phyloP scores from a whole-genome alignment of 495 filamentous ascomycete genomes.

The Halenospora varia region DNA sequence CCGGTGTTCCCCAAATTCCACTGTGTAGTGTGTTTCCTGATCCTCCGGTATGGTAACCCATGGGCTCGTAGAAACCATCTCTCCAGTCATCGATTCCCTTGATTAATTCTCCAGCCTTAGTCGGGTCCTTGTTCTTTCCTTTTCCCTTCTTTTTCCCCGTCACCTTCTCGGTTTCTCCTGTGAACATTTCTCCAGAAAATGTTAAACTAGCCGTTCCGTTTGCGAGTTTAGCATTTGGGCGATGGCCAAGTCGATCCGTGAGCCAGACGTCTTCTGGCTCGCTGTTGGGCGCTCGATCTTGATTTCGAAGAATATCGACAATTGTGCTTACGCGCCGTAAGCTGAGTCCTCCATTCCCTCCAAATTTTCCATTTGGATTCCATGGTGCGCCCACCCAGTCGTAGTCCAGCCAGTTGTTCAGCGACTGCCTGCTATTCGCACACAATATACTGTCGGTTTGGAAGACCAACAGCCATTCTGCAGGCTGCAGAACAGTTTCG shows the following conservation, averaged over 20 bases:
- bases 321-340: conserved; percentile 43
- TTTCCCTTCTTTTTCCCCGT: conserved; percentile 15
- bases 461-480: conserved; percentile 43
- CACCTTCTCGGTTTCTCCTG: conserved; percentile 23
- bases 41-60: conserved; percentile 50
- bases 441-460: conserved; percentile 49
- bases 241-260: conserved; percentile 38
- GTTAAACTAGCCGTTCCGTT: conserved; percentile 37
- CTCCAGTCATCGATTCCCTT: conserved; percentile 39
- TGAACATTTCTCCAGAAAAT: conserved; percentile 42
- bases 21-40: conserved; percentile 33
- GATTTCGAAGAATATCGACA: conserved; percentile 39
- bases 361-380: conserved; percentile 35
- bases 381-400: conserved; percentile 52
- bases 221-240: conserved; percentile 37
- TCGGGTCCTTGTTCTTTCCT: conserved; percentile 16
- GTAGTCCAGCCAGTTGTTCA: conserved; percentile 42
- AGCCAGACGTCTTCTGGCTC: conserved; percentile 49
- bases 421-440: conserved; percentile 37
- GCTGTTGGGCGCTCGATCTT: conserved; percentile 30
- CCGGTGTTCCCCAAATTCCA: conserved; percentile 37
- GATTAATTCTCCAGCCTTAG: conserved; percentile 28
- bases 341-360: conserved; percentile 47
- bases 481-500: conserved; percentile 36
- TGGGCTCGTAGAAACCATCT: conserved; percentile 43